Evolutionary conservation across 768 basidiomycete species (phyloP).

Genomic region (Ramaria rubella): DNA sequence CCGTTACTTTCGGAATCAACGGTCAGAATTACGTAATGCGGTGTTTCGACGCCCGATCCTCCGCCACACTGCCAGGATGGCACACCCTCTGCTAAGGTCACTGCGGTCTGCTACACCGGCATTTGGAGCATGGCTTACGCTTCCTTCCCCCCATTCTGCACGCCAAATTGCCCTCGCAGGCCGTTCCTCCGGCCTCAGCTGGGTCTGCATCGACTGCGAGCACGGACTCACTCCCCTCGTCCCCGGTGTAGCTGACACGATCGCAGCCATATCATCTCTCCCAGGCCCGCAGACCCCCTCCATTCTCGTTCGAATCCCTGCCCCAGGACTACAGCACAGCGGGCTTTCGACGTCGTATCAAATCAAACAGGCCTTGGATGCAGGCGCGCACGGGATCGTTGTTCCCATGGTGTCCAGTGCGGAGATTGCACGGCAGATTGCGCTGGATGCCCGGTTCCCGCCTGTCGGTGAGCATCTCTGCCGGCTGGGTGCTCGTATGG

Average conservation of each 20-base stretch:
- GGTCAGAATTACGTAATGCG: no score
- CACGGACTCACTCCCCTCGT: conserved; percentile 54
- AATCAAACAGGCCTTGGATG: conserved; percentile 65
- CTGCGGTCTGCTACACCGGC: conserved; percentile 37
- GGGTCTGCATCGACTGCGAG: conserved; percentile 64
- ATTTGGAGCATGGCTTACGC: conserved; percentile 61
- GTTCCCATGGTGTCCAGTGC: conserved; percentile 65
- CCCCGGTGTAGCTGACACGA: conserved; percentile 49
- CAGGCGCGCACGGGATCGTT: conserved; percentile 57
- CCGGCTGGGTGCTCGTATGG: not conserved
- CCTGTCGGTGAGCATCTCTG: conserved; percentile 26
- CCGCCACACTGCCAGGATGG: no score
- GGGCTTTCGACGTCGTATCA: conserved; percentile 51
- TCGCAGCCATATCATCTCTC: conserved; percentile 42
- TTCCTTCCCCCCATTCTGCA: conserved; percentile 53
- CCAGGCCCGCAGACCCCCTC: conserved; percentile 35
- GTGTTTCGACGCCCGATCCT: no score
- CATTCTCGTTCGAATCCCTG: conserved; percentile 54
- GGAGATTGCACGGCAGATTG: conserved; percentile 50
- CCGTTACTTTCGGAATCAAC: no score
- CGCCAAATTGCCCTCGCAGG: conserved; percentile 41
- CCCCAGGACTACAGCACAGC: conserved; percentile 45
- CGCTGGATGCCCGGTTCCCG: conserved; percentile 53
- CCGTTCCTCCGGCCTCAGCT: conserved; percentile 19
- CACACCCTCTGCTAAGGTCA: conserved; percentile 2